Evolutionary conservation across 1,284 basidiomycete genomes (phyloP).

Genomic region (Lentinula novae-zelandiae): DNA sequence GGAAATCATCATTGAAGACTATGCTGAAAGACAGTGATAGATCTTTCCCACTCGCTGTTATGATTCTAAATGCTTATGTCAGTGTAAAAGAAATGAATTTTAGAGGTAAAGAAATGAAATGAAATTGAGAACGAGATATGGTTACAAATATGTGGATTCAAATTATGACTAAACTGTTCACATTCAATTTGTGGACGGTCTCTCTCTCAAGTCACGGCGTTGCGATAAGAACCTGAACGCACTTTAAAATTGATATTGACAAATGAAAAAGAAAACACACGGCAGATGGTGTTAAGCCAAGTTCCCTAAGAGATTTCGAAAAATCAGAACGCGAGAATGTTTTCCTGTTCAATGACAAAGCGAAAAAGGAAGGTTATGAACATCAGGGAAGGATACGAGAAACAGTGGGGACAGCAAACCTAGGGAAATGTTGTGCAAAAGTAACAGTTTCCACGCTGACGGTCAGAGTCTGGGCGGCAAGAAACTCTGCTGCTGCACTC

Average conservation of each 20-base stretch:
- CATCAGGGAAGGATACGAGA: background rate
- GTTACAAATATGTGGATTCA: background rate
- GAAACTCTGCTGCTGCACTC: constrained; percentile 80
- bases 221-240: constrained; percentile 51
- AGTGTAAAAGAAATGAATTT: too few relatives aligned
- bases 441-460: constrained; percentile 75
- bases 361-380: background rate
- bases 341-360: constrained; percentile 46
- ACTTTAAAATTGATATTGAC: background rate
- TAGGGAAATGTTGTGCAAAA: constrained; percentile 80
- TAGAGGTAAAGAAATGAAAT: too few relatives aligned
- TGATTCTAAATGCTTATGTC: too few relatives aligned
- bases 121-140: background rate
- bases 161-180: background rate
- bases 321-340: constrained; percentile 62
- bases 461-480: constrained; percentile 68
- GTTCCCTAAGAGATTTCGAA: constrained; percentile 62
- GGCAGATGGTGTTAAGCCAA: constrained; percentile 78
- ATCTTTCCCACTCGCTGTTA: background rate
- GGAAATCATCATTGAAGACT: constrained; percentile 47
- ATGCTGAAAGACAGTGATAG: constrained; percentile 24
- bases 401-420: constrained; percentile 40
- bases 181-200: constrained; percentile 5
- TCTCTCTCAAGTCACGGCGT: constrained; percentile 27
- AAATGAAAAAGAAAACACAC: constrained; percentile 34